Percentiles rank a stretch among this genome's conserved stretches.
phyloP scores from a whole-genome alignment of 148 eudicot species.

The Chenopodium album region DNA sequence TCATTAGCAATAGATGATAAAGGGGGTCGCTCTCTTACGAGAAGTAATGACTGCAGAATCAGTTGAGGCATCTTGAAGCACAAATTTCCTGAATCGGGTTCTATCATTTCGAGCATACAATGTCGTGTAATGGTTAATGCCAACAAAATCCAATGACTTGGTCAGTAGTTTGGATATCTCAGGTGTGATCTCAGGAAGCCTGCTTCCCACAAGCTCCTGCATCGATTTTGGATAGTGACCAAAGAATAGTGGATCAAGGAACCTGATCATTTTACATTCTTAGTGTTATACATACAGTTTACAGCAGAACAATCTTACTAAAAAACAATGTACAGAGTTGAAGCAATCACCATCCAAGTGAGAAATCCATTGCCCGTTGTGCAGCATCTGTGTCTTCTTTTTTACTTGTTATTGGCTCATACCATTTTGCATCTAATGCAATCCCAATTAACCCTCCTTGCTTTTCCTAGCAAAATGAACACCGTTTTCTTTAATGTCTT shows the following conservation, averaged over 20 bases:
- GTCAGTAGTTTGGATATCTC: conserved; percentile 41
- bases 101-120: conserved; percentile 85
- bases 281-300: conserved; percentile 20
- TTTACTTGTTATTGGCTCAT: conserved; percentile 62
- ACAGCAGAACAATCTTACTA: neutral
- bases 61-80: conserved; percentile 68
- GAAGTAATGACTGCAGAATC: conserved; percentile 72
- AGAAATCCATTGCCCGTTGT: conserved; percentile 76
- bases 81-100: conserved; percentile 53
- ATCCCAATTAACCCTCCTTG: conserved; percentile 86
- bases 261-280: conserved; percentile 53
- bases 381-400: conserved; percentile 83
- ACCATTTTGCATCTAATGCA: conserved; percentile 87
- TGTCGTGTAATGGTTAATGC: conserved; percentile 89
- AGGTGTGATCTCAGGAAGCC: conserved; percentile 67
- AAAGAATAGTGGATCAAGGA: conserved; percentile 82
- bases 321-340: neutral
- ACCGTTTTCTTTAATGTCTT: neutral
- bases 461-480: conserved; percentile 37
- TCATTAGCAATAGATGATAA: neutral
- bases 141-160: conserved; percentile 75
- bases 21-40: conserved; percentile 42
- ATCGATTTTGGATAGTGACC: conserved; percentile 86
- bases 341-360: conserved; percentile 72
- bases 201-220: conserved; percentile 60